A percentile compares a stretch with the other conserved stretches of the same genome.
Evolutionary conservation across 2,329 filamentous ascomycete genomes (phyloP).

Genomic region (Penicillium sp.): DNA sequence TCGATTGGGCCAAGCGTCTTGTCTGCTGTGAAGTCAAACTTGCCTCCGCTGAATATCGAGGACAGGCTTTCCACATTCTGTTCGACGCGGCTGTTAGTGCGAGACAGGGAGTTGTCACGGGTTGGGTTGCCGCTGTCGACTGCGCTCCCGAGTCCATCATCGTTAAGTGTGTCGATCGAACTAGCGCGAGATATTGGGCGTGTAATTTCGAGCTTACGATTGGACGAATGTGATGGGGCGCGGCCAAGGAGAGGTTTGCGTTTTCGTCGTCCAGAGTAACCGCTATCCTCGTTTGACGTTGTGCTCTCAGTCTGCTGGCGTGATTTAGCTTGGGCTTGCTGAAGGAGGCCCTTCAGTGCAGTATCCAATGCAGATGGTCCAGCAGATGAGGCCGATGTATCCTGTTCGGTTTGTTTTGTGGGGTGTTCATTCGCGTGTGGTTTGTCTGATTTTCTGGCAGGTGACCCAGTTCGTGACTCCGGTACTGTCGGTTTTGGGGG

Average conservation of each 20-base stretch:
- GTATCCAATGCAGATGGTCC: constrained; percentile 38
- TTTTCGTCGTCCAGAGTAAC: constrained; percentile 33
- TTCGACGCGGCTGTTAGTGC: constrained; percentile 26
- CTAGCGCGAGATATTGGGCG: constrained; percentile 48
- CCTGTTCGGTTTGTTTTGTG: constrained; percentile 20
- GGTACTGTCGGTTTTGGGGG: constrained; percentile 24
- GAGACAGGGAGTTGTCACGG: constrained; percentile 27
- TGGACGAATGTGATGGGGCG: constrained; percentile 46
- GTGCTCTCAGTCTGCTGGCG: constrained; percentile 29
- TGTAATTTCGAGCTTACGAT: constrained; percentile 25
- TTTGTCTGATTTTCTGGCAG: constrained; percentile 13
- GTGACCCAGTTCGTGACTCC: constrained; percentile 31
- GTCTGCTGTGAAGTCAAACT: constrained; percentile 36
- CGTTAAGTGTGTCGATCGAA: constrained; percentile 55
- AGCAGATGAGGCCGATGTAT: constrained; percentile 16
- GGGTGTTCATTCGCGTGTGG: constrained; percentile 12
- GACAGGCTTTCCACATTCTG: constrained; percentile 33
- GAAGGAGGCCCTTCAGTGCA: constrained; percentile 47
- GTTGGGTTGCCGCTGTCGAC: constrained; percentile 33
- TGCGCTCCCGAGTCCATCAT: constrained; percentile 45
- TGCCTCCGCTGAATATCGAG: constrained; percentile 36
- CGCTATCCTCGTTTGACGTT: constrained; percentile 22
- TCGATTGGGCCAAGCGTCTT: constrained; percentile 24
- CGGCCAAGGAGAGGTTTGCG: constrained; percentile 46
- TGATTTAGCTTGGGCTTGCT: constrained; percentile 42